Base-by-base conservation (phyloP, 106 monocot species). In the Allium sativum region DNA sequence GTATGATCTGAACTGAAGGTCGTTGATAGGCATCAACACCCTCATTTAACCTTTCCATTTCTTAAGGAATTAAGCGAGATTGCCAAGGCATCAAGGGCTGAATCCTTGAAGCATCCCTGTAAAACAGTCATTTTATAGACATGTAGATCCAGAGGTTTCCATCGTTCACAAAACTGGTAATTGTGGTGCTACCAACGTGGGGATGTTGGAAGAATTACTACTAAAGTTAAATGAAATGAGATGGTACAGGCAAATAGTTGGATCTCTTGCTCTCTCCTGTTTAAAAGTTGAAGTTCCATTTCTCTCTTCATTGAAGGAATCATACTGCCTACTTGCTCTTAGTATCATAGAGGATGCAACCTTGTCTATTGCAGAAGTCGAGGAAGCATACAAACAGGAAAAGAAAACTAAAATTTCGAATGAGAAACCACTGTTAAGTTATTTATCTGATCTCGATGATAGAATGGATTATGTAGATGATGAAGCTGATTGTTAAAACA, bases 41-140 rank as follows among this genome's bases (percentile, higher is more conserved):
- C n/a, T n/a, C n/a, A n/a, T n/a, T 73, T 90, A 68, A 96, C 90
- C 46, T 57, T 87, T 72, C 84, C 95, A 59, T 96, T 96, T 74
- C 74, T 96, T 11, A 96, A 96, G 95, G 90, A 78, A 12, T 8
- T 62, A 50, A 40, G 70, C 68, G 95, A 96, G 70, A 84, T 96
- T 73, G 51, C 81, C 43, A 87, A 78, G 66, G 81, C 90, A 70
- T 87, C 77, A 55, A 70, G 61, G 53, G 46, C 16, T 45, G 95
- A 96, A 64, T 78, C 82, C 56, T 71, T 7, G 54, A 55, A 53
- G 53, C 69, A 87, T 55, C 71, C 79, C 18, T 44, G 52, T 58
- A 48, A 80, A 61, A 70, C 72, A 41, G 61, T 71, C 69, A 52
- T 84, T 90, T 76, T 68, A 66, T 22, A 43, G 31, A 31, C 40